Evolutionary conservation across 2,329 filamentous ascomycete genomes (phyloP).

Genomic region (Fusarium brachygibbosum): DNA sequence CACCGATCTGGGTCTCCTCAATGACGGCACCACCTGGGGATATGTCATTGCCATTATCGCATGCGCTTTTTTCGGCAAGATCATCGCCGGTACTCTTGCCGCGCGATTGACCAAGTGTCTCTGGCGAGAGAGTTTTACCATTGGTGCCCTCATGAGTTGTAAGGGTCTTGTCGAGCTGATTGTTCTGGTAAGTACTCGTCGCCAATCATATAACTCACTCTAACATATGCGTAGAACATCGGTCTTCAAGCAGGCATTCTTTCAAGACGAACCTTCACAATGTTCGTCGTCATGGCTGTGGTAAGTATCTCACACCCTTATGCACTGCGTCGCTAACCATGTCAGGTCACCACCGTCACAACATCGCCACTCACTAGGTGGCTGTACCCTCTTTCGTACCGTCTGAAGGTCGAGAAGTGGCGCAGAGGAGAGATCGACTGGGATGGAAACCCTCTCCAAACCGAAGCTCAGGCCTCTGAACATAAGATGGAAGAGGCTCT

Average conservation of each 20-base stretch:
- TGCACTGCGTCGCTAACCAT: slow-evolving; percentile 2
- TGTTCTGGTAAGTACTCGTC: slow-evolving; percentile 75
- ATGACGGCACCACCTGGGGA: slow-evolving; percentile 86
- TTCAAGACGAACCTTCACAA: slow-evolving; percentile 86
- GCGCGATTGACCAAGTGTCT: slow-evolving; percentile 78
- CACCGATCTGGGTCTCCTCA: slow-evolving; percentile 86
- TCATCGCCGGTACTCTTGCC: slow-evolving; percentile 84
- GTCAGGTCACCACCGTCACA: slow-evolving; percentile 78
- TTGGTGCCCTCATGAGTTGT: slow-evolving; percentile 94
- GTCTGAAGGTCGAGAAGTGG: slow-evolving; percentile 66
- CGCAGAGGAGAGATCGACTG: slow-evolving; percentile 92
- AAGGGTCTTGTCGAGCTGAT: slow-evolving; percentile 96
- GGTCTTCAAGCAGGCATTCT: slow-evolving; percentile 87
- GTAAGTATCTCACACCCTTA: slow-evolving; percentile 38
- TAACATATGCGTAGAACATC: slow-evolving; percentile 65
- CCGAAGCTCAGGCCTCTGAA: slow-evolving; percentile 45
- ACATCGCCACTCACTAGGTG: slow-evolving; percentile 82
- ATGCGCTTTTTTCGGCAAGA: slow-evolving; percentile 87
- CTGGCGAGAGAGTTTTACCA: slow-evolving; percentile 91
- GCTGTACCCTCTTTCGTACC: slow-evolving; percentile 78
- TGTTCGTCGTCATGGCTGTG: slow-evolving; percentile 94
- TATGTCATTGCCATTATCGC: slow-evolving; percentile 88
- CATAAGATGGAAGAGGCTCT: slow-evolving; percentile 48
- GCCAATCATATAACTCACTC: rapidly evolving
- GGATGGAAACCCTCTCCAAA: slow-evolving; percentile 63